Percentiles rank a stretch among this genome's conserved stretches.
These are phyloP conservation scores for Claviceps spartinae DNA, from an alignment of 2,329 filamentous ascomycete species.

Conservation along the genomic window DNA sequence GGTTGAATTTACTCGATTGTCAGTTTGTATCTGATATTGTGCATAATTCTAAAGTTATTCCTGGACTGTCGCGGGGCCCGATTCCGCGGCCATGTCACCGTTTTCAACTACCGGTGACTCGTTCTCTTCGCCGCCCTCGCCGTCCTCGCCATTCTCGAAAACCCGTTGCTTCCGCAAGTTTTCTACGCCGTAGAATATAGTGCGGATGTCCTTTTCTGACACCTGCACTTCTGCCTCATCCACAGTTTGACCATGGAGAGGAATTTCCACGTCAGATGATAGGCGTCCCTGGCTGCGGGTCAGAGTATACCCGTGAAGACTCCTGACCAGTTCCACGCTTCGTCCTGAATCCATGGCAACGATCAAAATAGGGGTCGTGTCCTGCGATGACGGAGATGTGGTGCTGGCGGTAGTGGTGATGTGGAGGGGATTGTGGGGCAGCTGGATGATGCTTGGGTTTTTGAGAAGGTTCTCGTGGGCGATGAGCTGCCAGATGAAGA, in stretches of 20 bases:
- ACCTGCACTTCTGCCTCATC: conserved; percentile 24
- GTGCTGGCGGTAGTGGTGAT: conserved; percentile 17
- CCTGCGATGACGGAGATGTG: conserved; percentile 4
- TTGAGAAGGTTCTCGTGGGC: conserved; percentile 32
- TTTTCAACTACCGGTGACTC: conserved; percentile 1
- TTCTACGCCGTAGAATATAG: conserved; percentile 32
- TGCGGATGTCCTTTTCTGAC: conserved; percentile 23
- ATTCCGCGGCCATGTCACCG: not conserved
- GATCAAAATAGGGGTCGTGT: conserved; percentile 19
- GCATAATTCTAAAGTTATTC: not conserved
- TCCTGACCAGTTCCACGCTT: conserved; percentile 12
- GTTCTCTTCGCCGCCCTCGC: conserved; percentile 3
- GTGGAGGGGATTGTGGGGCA: conserved; percentile 55
- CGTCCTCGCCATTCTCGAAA: conserved; percentile 6
- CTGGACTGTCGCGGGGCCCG: not conserved
- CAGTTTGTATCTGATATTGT: not conserved
- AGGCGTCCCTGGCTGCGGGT: conserved; percentile 19
- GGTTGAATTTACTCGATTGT: conserved; percentile 5
- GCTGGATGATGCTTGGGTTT: conserved; percentile 31
- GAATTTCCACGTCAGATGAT: conserved; percentile 14
- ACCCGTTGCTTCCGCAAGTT: conserved; percentile 31
- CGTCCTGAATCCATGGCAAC: conserved; percentile 26
- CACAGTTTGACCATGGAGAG: conserved; percentile 9
- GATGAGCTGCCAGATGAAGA: conserved; percentile 51
- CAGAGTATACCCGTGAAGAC: conserved; percentile 19